These are phyloP conservation scores for Camelina laxa DNA, from an alignment of 345 rosid genomes.

Conservation along the genomic window DNA sequence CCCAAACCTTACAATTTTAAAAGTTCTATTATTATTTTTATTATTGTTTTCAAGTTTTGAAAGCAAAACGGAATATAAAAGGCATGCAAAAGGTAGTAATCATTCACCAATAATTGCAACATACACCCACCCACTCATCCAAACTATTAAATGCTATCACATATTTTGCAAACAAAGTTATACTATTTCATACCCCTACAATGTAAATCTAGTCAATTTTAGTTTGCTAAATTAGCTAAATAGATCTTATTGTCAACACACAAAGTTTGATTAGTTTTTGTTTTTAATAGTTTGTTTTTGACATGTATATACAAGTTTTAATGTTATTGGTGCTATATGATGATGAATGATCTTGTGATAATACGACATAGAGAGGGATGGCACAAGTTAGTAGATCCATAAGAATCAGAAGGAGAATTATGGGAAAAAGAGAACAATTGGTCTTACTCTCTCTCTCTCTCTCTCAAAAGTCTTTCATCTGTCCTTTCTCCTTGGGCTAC, in stretches of 20 bases:
- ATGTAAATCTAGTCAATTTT: not conserved
- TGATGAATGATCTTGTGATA: not conserved
- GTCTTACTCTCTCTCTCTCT: slow-evolving; percentile 29
- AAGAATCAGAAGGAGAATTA: slow-evolving; percentile 34
- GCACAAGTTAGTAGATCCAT: slow-evolving; percentile 34
- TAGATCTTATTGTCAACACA: not conserved
- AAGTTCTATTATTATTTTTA: not conserved
- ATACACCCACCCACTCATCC: slow-evolving; percentile 41
- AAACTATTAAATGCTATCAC: slow-evolving; percentile 29
- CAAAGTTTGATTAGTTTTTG: not conserved
- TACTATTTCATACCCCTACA: not conserved
- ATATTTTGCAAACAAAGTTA: slow-evolving; percentile 8
- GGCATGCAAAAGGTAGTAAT: slow-evolving; percentile 47
- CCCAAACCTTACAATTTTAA: slow-evolving; percentile 1
- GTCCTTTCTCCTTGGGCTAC: slow-evolving; percentile 34
- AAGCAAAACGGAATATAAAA: slow-evolving; percentile 41
- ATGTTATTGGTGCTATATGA: slow-evolving; percentile 3
- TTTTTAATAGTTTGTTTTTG: not conserved
- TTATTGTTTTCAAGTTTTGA: slow-evolving; percentile 4
- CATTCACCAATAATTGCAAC: slow-evolving; percentile 47
- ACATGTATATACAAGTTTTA: not conserved
- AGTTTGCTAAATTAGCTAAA: no score
- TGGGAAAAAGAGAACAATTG: slow-evolving; percentile 32
- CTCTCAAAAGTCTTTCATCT: slow-evolving; percentile 27
- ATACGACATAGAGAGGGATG: slow-evolving; percentile 4